Evolutionary conservation across 371 early-diverging fungal species (phyloP).

Genomic region (Syncephalastrum contaminatum): DNA sequence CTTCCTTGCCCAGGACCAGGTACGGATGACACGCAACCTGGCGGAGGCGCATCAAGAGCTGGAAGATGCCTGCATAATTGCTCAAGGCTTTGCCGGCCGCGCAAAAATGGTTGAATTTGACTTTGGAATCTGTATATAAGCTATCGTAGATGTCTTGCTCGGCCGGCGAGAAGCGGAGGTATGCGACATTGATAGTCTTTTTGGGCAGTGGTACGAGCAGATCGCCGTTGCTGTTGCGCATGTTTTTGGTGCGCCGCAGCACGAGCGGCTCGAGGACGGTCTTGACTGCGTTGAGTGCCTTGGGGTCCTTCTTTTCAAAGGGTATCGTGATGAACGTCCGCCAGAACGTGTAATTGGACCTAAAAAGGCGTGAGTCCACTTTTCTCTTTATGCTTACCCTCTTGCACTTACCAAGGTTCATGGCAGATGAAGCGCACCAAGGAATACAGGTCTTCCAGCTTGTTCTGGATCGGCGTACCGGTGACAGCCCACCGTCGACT

Average conservation of each 20-base stretch:
- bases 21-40: conserved; percentile 71
- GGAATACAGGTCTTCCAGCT: conserved; percentile 79
- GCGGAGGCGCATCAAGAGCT: conserved; percentile 53
- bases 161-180: conserved; percentile 51
- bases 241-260: conserved; percentile 64
- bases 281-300: conserved; percentile 62
- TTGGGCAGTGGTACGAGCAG: conserved; percentile 65
- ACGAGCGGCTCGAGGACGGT: conserved; percentile 68
- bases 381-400: neutral
- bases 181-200: conserved; percentile 55
- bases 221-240: conserved; percentile 54
- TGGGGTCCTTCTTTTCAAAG: conserved; percentile 55
- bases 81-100: conserved; percentile 39
- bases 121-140: conserved; percentile 45
- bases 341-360: conserved; percentile 63
- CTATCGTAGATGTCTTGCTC: conserved; percentile 50
- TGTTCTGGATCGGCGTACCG: conserved; percentile 76
- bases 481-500: conserved; percentile 78
- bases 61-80: conserved; percentile 54
- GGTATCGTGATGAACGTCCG: conserved; percentile 64
- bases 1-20: conserved; percentile 37
- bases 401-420: conserved; percentile 61
- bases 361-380: neutral
- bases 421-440: conserved; percentile 76
- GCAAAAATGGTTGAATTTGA: conserved; percentile 43